Evolutionary conservation across 108 stramenopile genomes (phyloP), one percentile per base, ranked within the genome.

Genomic region (Cyclostephanos invisitatus): DNA sequence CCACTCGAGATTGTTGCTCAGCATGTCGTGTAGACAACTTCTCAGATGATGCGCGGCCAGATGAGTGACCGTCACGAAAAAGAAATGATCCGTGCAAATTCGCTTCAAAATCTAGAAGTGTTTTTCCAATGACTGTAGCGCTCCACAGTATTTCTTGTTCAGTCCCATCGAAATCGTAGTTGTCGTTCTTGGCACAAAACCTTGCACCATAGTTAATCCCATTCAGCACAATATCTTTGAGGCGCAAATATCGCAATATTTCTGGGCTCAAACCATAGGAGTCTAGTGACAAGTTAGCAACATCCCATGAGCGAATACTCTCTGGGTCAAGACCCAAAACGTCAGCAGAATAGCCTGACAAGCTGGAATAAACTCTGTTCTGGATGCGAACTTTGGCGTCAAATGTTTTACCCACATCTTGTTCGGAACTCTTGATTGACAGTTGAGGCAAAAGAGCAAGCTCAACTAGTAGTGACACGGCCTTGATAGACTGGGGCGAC

Each of bases 311-410:
- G 21, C 76, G 74, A 38, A 91, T 67, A 11, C 62, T 78, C 14
- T 86, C 86, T 29, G 85, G 73, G 55, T 88, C 83, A 20, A 92
- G 57, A 7, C 87, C 89, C 0, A 92, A 42, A 18, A 86, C 47
- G 15, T 84, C 51, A 11, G 84, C 44, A 24, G 86, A 82, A 57
- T 88, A 92, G 4, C 64, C 58, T 5, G 82, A 35, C 36, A 92
- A 63, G 35, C 89, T 84, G 17, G 59, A 40, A 46, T 80, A 73
- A 67, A 89, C 75, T 24, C 66, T 82, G 9, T 32, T 56, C 20
- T 77, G 79, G 46, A 83, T 62, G 14, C 83, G 65, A 50, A 46
- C 35, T 17, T 58, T 60, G 25, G 58, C 50, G 22, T 20, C 15
- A 74, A 48, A 58, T 55, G 32, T 17, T 63, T 11, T 54, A 49